Base-by-base conservation (phyloP, 2,329 filamentous ascomycete genomes). In the Fusarium siculi region DNA sequence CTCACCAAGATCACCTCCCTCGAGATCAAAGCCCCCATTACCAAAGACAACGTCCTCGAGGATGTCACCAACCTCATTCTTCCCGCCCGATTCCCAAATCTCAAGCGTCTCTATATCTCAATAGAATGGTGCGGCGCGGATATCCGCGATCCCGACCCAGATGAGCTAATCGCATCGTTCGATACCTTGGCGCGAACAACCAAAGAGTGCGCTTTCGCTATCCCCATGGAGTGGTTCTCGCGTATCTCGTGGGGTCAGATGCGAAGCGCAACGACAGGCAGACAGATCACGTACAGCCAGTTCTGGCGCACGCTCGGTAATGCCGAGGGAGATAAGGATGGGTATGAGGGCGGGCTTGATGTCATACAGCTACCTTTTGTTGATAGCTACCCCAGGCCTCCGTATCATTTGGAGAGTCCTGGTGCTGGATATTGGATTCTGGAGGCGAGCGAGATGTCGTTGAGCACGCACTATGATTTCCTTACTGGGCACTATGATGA, bases 371-470 rank as follows among this genome's bases (percentile, higher is more conserved):
- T 65, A 4, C 64, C 64, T 7, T 64, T 36, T 19, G 60, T 47
- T 9, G 64, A 65, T 5, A 67, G 64, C 9, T 65, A 65, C 2
- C 64, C 64, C 7, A 47, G 5, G 9, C 53, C 64, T n/a, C 64
- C 64, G 6, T 54, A 42, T 16, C 60, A 65, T 18, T 28, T 47
- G 23, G 18, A 15, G 2, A 25, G n/a, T 5, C 23, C 32, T 2
- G 28, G 40, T 6, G 9, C 21, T n/a, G 64, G 64, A 5, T 67
- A 65, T 47, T 65, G 64, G 64, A 43, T 67, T 12, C 21, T 67
- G 4, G 64, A 65, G 30, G 60, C 52, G 9, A 34, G 34, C 42
- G 57, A 39, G 30, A 30, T 39, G 46, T 37, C 56, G 34, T 7
- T 53, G 25, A 19, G 30, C 25, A 25, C 12, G 25, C 14, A 25